Conservation (phyloP, 2,329 filamentous ascomycete species). For the Akanthomyces uredinophilus region DNA sequence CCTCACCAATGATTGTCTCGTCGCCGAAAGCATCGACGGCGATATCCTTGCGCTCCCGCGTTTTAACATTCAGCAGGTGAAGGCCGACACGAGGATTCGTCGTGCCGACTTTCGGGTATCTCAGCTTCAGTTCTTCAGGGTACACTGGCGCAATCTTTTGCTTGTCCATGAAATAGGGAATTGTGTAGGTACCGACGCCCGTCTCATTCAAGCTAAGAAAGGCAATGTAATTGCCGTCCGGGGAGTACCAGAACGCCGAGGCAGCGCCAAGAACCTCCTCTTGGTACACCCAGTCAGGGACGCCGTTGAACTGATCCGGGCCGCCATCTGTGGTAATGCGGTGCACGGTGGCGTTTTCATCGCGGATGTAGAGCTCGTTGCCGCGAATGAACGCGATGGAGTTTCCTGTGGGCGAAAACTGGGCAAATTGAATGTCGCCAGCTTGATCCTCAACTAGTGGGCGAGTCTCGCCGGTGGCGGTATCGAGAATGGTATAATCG, state of each 20-base stretch:
- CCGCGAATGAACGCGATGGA: constrained; percentile 62
- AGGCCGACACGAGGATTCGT: constrained; percentile 62
- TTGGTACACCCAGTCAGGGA: constrained; percentile 81
- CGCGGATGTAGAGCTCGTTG: constrained; percentile 56
- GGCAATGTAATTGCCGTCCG: constrained; percentile 78
- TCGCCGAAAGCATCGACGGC: constrained; percentile 54
- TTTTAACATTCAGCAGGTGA: constrained; percentile 50
- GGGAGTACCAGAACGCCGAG: constrained; percentile 87
- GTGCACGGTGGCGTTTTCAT: constrained; percentile 44
- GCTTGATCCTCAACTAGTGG: constrained; percentile 54
- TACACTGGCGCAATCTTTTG: constrained; percentile 54
- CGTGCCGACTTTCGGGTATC: constrained; percentile 65
- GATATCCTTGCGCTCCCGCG: constrained; percentile 39
- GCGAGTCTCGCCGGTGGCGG: constrained; percentile 48
- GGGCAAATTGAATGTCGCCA: constrained; percentile 63
- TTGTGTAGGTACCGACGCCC: constrained; percentile 59
- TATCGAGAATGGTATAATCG: constrained; percentile 60
- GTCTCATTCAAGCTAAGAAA: constrained; percentile 85
- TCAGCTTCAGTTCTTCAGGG: constrained; percentile 55
- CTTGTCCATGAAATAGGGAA: constrained; percentile 62
- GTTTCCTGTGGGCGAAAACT: constrained; percentile 52
- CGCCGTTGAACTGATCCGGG: constrained; percentile 57
- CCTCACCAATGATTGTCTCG: constrained; percentile 61
- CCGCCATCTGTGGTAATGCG: constrained; percentile 57
- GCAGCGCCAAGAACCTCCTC: constrained; percentile 58